A percentile compares a stretch with the other conserved stretches of the same genome.
phyloP scores from a whole-genome alignment of 1,284 basidiomycete genomes.

The Ceratobasidium papillatum region DNA sequence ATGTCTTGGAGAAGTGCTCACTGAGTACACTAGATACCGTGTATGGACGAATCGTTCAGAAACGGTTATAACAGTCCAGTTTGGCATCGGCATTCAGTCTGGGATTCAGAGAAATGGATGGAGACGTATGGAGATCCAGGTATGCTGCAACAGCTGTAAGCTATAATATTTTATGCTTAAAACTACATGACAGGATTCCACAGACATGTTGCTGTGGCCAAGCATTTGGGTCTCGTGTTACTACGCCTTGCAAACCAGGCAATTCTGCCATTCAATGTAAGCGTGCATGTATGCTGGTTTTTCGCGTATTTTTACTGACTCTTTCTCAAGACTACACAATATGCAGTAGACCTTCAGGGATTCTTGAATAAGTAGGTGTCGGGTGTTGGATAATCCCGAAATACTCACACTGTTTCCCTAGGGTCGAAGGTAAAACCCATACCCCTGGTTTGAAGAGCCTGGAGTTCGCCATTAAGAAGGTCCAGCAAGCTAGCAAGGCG shows the following conservation, averaged over 20 bases:
- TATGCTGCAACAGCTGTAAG: too few relatives aligned
- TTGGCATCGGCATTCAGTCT: conserved; percentile 84
- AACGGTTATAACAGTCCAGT: conserved; percentile 54
- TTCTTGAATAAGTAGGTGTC: conserved; percentile 65
- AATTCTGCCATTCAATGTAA: conserved; percentile 54
- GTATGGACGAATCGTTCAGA: conserved; percentile 4
- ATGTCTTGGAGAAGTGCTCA: neutral
- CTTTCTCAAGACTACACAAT: conserved; percentile 82
- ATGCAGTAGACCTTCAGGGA: conserved; percentile 66
- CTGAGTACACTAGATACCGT: neutral
- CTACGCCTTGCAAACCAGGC: conserved; percentile 67
- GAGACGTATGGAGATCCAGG: conserved; percentile 78
- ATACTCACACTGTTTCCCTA: conserved; percentile 47
- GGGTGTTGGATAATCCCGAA: neutral
- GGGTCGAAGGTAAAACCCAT: conserved; percentile 56
- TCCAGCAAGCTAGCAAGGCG: conserved; percentile 62
- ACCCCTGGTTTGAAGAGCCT: conserved; percentile 61
- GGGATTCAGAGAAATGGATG: conserved; percentile 80
- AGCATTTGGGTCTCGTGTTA: conserved; percentile 69
- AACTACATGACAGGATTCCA: conserved; percentile 43
- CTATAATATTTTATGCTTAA: too few relatives aligned
- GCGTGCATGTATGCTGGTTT: neutral
- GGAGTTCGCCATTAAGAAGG: conserved; percentile 58
- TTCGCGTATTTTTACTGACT: conserved; percentile 50
- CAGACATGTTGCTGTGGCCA: conserved; percentile 67